These are phyloP conservation scores for Nissolia schottii DNA, from an alignment of 306 rosid species.

Conservation along the genomic window DNA sequence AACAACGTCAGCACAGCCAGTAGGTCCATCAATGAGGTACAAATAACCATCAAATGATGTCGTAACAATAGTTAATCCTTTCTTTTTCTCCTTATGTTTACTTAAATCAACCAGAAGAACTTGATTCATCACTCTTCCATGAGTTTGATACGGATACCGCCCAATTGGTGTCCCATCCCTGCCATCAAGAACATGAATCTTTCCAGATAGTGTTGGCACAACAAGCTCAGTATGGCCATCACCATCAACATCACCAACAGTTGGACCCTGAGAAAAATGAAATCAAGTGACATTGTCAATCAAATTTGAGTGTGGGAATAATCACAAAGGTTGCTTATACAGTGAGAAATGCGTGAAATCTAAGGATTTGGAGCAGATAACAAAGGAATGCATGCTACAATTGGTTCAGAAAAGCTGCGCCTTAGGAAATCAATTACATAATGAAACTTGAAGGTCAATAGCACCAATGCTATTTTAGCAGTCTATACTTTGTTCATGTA, in stretches of 20 bases:
- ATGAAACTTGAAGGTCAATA: not conserved
- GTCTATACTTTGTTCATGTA: not conserved
- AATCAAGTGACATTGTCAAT: conserved; percentile 9
- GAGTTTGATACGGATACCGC: conserved; percentile 85
- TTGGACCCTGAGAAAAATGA: conserved; percentile 64
- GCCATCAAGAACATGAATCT: conserved; percentile 89
- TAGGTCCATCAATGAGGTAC: conserved; percentile 93
- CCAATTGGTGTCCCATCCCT: conserved; percentile 82
- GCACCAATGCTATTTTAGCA: not conserved
- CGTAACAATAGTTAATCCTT: conserved; percentile 88
- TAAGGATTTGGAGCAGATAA: not conserved
- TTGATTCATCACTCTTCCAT: conserved; percentile 93
- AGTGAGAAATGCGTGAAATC: not conserved
- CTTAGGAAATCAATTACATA: not conserved
- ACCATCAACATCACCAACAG: conserved; percentile 91
- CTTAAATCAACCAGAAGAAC: conserved; percentile 86
- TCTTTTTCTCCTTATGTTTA: conserved; percentile 68
- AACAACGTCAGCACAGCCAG: conserved; percentile 94
- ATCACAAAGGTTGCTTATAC: not conserved
- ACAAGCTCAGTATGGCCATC: conserved; percentile 95
- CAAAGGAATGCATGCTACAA: not conserved
- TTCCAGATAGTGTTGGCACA: conserved; percentile 90
- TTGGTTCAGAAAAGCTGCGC: not conserved
- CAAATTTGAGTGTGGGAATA: not conserved
- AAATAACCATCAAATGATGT: conserved; percentile 94